Conservation (phyloP, 2,329 filamentous ascomycete genomes). For the Nigrograna mackinnonii region DNA sequence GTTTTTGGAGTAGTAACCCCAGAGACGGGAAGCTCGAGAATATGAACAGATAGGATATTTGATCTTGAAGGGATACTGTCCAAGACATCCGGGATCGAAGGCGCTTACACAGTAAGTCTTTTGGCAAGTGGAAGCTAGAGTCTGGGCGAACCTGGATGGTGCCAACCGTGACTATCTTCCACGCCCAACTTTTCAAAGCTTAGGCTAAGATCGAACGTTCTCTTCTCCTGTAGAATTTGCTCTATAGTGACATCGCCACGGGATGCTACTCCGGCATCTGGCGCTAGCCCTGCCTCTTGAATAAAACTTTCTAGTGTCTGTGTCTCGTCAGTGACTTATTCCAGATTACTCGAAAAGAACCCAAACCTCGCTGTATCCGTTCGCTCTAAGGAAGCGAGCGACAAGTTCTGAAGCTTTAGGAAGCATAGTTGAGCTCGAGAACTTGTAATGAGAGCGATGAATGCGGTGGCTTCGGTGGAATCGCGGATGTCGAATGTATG, state of each 20-base stretch:
- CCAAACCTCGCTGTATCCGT: conserved; percentile 44
- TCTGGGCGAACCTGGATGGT: conserved; percentile 44
- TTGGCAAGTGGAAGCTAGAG: too few relatives aligned
- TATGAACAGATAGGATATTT: conserved; percentile 58
- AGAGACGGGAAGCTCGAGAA: conserved; percentile 39
- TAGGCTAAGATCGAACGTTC: conserved; percentile 57
- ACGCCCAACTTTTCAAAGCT: conserved; percentile 59
- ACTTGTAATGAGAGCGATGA: too few relatives aligned
- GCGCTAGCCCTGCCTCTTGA: conserved; percentile 57
- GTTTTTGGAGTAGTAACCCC: conserved; percentile 12
- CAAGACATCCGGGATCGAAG: conserved; percentile 47
- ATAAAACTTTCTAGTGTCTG: conserved; percentile 63
- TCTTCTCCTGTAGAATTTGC: conserved; percentile 64
- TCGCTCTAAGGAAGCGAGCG: conserved; percentile 44
- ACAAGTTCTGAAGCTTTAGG: conserved; percentile 46
- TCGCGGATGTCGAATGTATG: too few relatives aligned
- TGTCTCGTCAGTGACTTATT: conserved; percentile 1
- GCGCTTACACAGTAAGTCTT: too few relatives aligned
- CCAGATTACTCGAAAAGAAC: neutral
- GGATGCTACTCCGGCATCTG: conserved; percentile 49
- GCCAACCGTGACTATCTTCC: conserved; percentile 52
- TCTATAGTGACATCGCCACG: conserved; percentile 59
- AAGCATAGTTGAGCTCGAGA: too few relatives aligned
- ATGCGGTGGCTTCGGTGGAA: too few relatives aligned
- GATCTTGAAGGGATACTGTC: conserved; percentile 49